Conservation (phyloP, 2,329 filamentous ascomycete species). For the Venturia nashicola region DNA sequence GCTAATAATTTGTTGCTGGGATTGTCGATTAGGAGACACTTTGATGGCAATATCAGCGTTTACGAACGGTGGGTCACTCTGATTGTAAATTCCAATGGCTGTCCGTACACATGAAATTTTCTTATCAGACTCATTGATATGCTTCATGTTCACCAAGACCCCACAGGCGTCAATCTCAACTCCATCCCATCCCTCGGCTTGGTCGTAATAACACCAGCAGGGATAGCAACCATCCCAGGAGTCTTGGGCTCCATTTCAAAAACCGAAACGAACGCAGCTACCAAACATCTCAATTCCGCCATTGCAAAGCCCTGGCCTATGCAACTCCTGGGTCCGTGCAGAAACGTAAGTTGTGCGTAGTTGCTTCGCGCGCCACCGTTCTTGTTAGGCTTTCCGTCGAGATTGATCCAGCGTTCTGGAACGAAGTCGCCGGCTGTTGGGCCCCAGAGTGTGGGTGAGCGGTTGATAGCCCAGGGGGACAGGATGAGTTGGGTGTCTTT, state of each 20-base stretch:
- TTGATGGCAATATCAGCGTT: no score
- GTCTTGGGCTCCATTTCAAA: constrained; percentile 24
- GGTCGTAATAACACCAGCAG: constrained; percentile 24
- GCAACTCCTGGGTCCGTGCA: constrained; percentile 29
- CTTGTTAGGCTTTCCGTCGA: constrained; percentile 26
- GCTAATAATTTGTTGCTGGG: no score
- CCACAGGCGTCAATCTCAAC: constrained; percentile 18
- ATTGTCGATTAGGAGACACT: no score
- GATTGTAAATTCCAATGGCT: no score
- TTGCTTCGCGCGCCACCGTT: constrained; percentile 25
- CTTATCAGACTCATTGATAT: no score
- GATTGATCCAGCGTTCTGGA: constrained; percentile 34
- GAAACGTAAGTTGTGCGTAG: constrained; percentile 30
- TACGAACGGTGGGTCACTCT: no score
- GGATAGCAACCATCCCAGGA: constrained; percentile 18
- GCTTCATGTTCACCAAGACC: neutral
- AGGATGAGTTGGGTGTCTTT: constrained; percentile 26
- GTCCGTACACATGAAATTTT: no score
- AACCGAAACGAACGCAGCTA: constrained; percentile 22
- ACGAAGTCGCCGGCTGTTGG: constrained; percentile 27
- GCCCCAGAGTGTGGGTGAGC: constrained; percentile 30
- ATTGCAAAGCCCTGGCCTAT: constrained; percentile 27
- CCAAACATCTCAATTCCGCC: constrained; percentile 23
- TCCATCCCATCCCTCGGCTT: constrained; percentile 27
- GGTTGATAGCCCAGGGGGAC: constrained; percentile 29